A percentile compares a stretch with the other conserved stretches of the same genome.
Conservation (phyloP, 208 protist species). For the Herpetomonas muscarum region DNA sequence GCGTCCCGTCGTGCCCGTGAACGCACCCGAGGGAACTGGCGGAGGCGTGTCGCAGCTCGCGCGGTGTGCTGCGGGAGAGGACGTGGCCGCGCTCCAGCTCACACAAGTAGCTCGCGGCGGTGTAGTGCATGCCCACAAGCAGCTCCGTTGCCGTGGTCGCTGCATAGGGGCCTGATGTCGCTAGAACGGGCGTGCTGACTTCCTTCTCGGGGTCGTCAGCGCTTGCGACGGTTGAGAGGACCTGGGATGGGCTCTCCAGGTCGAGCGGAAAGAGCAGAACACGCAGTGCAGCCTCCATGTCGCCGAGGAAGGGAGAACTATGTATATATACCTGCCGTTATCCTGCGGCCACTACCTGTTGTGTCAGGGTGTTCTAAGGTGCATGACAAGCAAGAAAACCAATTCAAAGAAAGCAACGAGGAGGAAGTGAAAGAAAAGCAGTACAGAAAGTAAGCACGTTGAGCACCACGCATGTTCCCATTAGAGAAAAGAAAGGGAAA, state of each 20-base stretch:
- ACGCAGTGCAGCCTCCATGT: background rate
- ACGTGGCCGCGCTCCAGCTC: constrained; percentile 21
- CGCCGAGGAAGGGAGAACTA: background rate
- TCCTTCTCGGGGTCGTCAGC: background rate
- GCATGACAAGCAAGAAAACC: too few species aligned
- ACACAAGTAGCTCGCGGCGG: constrained; percentile 25
- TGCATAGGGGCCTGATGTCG: background rate
- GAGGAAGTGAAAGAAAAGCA: too few species aligned
- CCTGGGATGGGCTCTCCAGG: too few species aligned
- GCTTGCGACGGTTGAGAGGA: too few species aligned
- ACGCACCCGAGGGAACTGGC: background rate
- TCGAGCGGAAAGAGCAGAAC: background rate
- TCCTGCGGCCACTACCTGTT: background rate
- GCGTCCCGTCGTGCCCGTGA: background rate
- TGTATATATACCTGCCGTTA: too few species aligned
- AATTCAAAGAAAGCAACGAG: too few species aligned
- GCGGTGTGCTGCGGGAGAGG: constrained; percentile 5
- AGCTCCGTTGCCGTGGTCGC: constrained; percentile 2
- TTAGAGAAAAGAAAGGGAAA: too few species aligned
- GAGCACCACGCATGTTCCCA: too few species aligned
- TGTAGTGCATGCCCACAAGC: constrained; percentile 27
- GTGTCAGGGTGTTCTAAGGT: too few species aligned
- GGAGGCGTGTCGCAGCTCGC: background rate
- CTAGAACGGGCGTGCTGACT: background rate
- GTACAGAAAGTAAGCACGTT: too few species aligned